These are phyloP conservation scores for Phycomyces nitens DNA, from an alignment of 192 early-diverging fungal genomes.

Conservation along the genomic window DNA sequence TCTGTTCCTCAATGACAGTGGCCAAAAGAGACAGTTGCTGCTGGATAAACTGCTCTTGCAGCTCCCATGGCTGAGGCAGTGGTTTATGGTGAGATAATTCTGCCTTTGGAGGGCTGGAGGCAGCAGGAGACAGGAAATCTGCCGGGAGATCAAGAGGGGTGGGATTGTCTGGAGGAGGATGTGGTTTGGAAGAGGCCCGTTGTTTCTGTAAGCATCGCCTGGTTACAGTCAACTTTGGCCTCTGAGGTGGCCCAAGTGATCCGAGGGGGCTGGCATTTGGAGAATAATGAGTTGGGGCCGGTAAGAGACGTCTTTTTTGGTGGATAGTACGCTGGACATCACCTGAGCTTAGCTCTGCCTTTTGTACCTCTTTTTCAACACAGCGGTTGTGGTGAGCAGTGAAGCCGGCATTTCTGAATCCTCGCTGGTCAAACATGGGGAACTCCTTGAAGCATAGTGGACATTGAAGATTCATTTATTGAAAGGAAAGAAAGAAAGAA, in stretches of 20 bases:
- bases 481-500: slow-evolving; percentile 1
- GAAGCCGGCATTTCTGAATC: slow-evolving; percentile 24
- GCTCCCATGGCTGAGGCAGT: not conserved
- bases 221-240: too few species aligned
- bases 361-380: not conserved
- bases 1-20: not conserved
- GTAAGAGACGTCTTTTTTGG: not conserved
- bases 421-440: slow-evolving; percentile 22
- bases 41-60: not conserved
- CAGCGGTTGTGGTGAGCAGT: slow-evolving; percentile 26
- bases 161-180: not conserved
- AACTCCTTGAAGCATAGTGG: slow-evolving; percentile 17
- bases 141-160: not conserved
- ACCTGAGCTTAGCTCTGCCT: not conserved
- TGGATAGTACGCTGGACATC: not conserved
- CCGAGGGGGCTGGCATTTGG: not conserved
- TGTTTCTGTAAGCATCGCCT: too few species aligned
- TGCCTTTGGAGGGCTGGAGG: too few species aligned
- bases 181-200: not conserved
- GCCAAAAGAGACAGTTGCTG: not conserved
- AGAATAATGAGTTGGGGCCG: not conserved
- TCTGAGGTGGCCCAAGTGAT: too few species aligned
- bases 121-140: too few species aligned
- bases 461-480: slow-evolving; percentile 6
- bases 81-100: too few species aligned